A percentile compares a stretch with the other conserved stretches of the same genome.
phyloP scores from a whole-genome alignment of 257 asterid species.

The Scutellaria minor region DNA sequence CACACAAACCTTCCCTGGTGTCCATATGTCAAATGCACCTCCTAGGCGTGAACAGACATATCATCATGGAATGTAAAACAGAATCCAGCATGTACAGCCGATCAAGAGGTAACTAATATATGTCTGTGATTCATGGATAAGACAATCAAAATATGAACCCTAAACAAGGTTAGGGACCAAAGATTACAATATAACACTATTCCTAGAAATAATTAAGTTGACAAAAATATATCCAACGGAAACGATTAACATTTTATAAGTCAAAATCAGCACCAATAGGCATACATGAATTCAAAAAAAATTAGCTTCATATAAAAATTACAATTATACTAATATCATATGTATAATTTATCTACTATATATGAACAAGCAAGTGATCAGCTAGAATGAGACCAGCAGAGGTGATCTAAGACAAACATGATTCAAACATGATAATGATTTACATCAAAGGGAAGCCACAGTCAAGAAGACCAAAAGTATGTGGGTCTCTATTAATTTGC shows the following conservation, averaged over 20 bases:
- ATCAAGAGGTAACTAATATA: constrained; percentile 60
- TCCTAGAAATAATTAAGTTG: constrained; percentile 1
- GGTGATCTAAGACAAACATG: constrained; percentile 5
- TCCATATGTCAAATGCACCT: constrained; percentile 65
- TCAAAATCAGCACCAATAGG: not conserved
- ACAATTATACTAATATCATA: not conserved
- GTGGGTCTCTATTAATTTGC: not conserved
- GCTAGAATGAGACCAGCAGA: not conserved
- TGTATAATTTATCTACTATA: not conserved
- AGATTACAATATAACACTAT: constrained; percentile 34
- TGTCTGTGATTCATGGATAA: constrained; percentile 68
- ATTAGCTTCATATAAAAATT: constrained; percentile 6
- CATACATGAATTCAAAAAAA: constrained; percentile 6
- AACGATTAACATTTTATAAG: not conserved
- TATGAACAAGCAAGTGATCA: not conserved
- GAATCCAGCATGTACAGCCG: constrained; percentile 64
- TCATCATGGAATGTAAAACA: constrained; percentile 64
- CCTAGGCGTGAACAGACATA: constrained; percentile 71
- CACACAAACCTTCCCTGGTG: constrained; percentile 72
- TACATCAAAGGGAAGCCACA: constrained; percentile 8
- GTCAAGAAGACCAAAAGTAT: constrained; percentile 1
- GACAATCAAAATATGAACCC: constrained; percentile 68
- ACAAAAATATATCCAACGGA: not conserved
- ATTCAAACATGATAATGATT: not conserved
- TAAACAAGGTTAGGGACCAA: constrained; percentile 55